Evolutionary conservation across 2,329 filamentous ascomycete species (phyloP), one percentile per base, ranked within the genome.

Genomic region (Calonectria pauciramosa): DNA sequence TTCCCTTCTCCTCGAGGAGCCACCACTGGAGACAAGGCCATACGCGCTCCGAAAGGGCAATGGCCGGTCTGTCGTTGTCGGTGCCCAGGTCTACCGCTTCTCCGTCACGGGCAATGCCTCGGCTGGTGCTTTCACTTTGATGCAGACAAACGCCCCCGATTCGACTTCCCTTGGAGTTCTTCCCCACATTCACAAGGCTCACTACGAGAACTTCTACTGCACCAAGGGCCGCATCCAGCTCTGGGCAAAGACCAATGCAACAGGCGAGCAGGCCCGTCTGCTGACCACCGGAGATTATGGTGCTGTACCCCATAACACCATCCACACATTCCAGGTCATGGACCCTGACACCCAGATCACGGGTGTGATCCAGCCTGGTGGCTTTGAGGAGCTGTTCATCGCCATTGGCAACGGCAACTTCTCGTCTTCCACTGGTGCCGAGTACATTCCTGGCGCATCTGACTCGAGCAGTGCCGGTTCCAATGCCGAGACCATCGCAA

Each of bases 181-280:
- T 20, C 56, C 56, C 4, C 56, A 63, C 38, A 44, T 63, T 23
- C 56, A 63, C 23, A 63, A 63, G 23, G 3, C 56, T 7, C 56
- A 63, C 16, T 63, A 44, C 18, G 56, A 63, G 36, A 63, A 63
- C 36, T 63, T 63, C 16, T 44, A 63, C 23, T 63, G 56, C 56
- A 63, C 14, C 34, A 63, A 63, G 14, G 56, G 56, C 1, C 56
- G 56, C n/a, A 41, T 63, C 2, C 56, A 63, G 56, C 34, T 63
- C 7, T 63, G 56, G 56, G 56, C 56, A 28, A 23, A 63, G 13
- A 41, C 56, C 14, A 63, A 63, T 26, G 9, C 56, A 4, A 63
- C 56, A 1, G 56, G 56, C 7, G 34, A 63, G 34, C 23, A 10
- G 14, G 56, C 23, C 8, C 34, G 56, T 20, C 23, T 28, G 0